A percentile compares a stretch with the other conserved stretches of the same genome.
Evolutionary conservation across 148 eudicot genomes (phyloP).

Genomic region (Heliosperma pusillum): DNA sequence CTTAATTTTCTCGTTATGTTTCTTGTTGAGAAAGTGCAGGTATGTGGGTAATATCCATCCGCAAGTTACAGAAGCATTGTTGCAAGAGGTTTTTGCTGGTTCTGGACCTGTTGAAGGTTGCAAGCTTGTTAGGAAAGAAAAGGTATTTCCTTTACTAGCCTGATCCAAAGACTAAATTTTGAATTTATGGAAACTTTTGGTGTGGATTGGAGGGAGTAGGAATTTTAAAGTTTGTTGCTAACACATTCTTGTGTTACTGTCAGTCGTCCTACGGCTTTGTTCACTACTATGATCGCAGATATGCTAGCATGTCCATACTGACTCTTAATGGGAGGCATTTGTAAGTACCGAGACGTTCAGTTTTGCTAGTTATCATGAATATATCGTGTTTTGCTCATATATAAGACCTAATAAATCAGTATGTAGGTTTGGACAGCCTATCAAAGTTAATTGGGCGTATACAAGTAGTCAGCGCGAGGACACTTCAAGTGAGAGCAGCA

Average conservation of each 20-base stretch:
- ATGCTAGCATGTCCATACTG: slow-evolving; percentile 78
- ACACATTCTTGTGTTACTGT: slow-evolving; percentile 27
- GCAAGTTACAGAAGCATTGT: slow-evolving; percentile 91
- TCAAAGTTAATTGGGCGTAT: slow-evolving; percentile 97
- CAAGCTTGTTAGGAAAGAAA: slow-evolving; percentile 91
- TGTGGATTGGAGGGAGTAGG: neutral
- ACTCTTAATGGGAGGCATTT: slow-evolving; percentile 89
- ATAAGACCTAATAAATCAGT: slow-evolving; percentile 16
- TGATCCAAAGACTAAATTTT: neutral
- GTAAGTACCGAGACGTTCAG: slow-evolving; percentile 40
- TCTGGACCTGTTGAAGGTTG: slow-evolving; percentile 93
- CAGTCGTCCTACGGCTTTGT: slow-evolving; percentile 97
- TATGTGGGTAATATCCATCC: slow-evolving; percentile 95
- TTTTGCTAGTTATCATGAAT: neutral
- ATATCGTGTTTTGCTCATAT: neutral
- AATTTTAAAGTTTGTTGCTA: neutral
- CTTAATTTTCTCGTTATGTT: slow-evolving; percentile 52
- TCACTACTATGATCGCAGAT: slow-evolving; percentile 91
- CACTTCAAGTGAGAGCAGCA: slow-evolving; percentile 67
- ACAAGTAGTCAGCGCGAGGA: slow-evolving; percentile 94
- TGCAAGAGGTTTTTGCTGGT: slow-evolving; percentile 91
- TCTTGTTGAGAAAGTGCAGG: slow-evolving; percentile 77
- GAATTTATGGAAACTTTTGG: no score
- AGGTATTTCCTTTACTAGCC: slow-evolving; percentile 39
- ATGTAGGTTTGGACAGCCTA: slow-evolving; percentile 94